Evolutionary conservation across 768 basidiomycete genomes (phyloP).

Genomic region (Pleurotus pulmonarius): DNA sequence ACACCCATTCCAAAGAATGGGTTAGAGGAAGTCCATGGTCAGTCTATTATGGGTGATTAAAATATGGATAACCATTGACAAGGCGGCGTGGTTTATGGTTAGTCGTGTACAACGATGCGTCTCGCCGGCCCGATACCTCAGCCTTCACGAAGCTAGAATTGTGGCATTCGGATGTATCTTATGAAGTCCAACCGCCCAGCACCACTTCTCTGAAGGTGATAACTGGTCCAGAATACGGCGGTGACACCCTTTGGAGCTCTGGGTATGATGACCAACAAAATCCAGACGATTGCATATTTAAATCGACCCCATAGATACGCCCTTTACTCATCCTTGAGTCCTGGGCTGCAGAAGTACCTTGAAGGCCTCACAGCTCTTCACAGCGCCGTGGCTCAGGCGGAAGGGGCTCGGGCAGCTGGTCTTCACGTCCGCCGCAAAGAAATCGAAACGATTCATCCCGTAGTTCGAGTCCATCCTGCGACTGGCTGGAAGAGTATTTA

Average conservation of each 20-base stretch:
- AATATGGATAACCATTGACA: slow-evolving; percentile 5
- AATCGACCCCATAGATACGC: slow-evolving; percentile 49
- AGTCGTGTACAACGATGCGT: slow-evolving; percentile 73
- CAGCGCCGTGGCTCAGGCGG: slow-evolving; percentile 74
- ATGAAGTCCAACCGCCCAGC: slow-evolving; percentile 80
- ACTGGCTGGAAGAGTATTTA: slow-evolving; percentile 85
- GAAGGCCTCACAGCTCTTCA: slow-evolving; percentile 73
- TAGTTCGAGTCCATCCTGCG: slow-evolving; percentile 80
- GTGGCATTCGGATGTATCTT: slow-evolving; percentile 82
- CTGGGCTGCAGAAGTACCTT: slow-evolving; percentile 70
- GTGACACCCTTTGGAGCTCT: slow-evolving; percentile 80
- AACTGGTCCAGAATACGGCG: slow-evolving; percentile 66
- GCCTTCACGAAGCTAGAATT: slow-evolving; percentile 74
- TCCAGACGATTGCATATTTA: background rate
- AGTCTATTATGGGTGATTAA: slow-evolving; percentile 12
- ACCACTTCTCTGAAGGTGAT: slow-evolving; percentile 75
- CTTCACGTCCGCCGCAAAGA: slow-evolving; percentile 66
- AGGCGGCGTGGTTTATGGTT: slow-evolving; percentile 6
- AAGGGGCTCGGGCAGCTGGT: slow-evolving; percentile 67
- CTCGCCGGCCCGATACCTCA: slow-evolving; percentile 55
- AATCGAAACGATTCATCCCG: slow-evolving; percentile 70
- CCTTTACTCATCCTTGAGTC: slow-evolving; percentile 79
- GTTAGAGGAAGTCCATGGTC: slow-evolving; percentile 73
- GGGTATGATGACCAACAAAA: slow-evolving; percentile 39
- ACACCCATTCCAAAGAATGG: slow-evolving; percentile 74